These are phyloP conservation scores for Secale cereale DNA, from an alignment of 176 grass and related monocot species.

Conservation along the genomic window DNA sequence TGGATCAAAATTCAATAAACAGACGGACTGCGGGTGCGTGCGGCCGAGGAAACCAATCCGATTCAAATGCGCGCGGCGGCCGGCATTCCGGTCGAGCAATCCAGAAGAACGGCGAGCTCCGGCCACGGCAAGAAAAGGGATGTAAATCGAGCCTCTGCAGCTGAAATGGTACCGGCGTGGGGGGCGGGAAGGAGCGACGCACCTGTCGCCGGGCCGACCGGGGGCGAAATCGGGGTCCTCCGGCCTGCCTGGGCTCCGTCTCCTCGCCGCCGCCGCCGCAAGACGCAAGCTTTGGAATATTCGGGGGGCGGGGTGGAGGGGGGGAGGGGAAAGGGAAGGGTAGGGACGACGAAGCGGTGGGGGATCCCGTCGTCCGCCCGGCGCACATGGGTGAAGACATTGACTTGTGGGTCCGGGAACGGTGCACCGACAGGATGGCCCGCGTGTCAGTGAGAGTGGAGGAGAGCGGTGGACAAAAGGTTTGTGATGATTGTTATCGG, in stretches of 20 bases:
- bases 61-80: background rate
- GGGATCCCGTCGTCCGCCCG: background rate
- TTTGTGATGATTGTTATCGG: too few species aligned
- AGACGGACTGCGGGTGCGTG: too few species aligned
- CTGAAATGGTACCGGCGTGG: background rate
- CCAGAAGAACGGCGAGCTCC: background rate
- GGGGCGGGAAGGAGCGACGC: background rate
- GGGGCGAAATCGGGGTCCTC: background rate
- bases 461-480: too few species aligned
- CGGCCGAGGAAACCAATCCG: background rate
- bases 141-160: background rate
- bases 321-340: conserved; percentile 5
- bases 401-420: background rate
- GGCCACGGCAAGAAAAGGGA: background rate
- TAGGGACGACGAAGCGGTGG: conserved; percentile 27
- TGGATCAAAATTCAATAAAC: too few species aligned
- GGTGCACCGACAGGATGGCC: accelerated
- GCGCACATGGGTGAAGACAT: background rate
- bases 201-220: background rate
- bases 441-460: background rate
- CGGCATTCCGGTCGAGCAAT: background rate
- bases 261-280: background rate
- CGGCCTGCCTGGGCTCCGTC: background rate
- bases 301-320: background rate
- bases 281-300: conserved; percentile 34